Conservation (phyloP, 148 eudicot genomes). For the Nepenthes gracilis region DNA sequence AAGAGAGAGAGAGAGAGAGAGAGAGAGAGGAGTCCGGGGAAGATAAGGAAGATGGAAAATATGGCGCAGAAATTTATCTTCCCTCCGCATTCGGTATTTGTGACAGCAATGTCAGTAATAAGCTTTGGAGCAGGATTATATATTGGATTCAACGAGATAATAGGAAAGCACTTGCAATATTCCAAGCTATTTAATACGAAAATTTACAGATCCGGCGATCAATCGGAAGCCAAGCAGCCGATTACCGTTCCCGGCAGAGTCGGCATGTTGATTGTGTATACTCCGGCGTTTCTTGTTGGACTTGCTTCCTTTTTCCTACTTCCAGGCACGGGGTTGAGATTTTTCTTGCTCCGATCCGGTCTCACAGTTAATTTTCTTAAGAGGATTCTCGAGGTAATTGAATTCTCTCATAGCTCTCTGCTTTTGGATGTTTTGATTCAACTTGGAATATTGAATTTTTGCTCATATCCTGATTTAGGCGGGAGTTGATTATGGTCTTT, state of each 20-base stretch:
- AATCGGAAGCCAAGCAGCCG: neutral
- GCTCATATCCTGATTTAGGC: too few species aligned
- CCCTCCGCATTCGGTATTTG: conserved; percentile 20
- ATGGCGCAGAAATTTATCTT: conserved; percentile 12
- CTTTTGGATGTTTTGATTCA: too few species aligned
- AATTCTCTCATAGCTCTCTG: too few species aligned
- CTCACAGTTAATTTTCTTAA: conserved; percentile 37
- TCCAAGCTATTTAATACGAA: conserved; percentile 22
- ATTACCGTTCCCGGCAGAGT: conserved; percentile 15
- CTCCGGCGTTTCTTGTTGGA: conserved; percentile 31
- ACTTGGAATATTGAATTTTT: too few species aligned
- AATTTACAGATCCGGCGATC: neutral
- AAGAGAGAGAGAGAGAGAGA: too few species aligned
- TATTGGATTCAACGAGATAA: conserved; percentile 17
- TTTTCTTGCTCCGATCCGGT: conserved; percentile 23
- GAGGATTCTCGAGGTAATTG: conserved; percentile 34
- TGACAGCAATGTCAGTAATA: conserved; percentile 11
- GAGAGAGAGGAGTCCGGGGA: neutral
- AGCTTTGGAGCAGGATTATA: conserved; percentile 8
- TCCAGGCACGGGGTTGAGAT: conserved; percentile 22
- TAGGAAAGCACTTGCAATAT: conserved; percentile 26
- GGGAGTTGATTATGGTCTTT: too few species aligned
- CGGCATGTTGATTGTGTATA: conserved; percentile 31
- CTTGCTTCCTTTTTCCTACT: conserved; percentile 15
- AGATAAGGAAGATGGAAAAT: neutral